Evolutionary conservation across 1,284 basidiomycete genomes (phyloP).

Genomic region (Hymenochaete sp.): DNA sequence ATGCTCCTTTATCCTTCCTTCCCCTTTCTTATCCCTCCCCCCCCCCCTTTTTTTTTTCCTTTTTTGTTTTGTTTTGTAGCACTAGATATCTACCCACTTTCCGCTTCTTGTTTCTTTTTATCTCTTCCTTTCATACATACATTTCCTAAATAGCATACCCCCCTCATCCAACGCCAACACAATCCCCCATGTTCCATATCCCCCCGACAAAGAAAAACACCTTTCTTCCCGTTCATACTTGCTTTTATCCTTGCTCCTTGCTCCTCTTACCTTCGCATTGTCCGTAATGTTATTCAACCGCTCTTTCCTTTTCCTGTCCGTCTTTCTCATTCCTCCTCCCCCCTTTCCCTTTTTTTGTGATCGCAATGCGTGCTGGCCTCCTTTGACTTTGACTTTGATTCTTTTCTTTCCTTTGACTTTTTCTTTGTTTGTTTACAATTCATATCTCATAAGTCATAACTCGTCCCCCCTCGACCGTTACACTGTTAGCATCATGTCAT

Average conservation of each 20-base stretch:
- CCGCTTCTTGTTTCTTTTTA: no score
- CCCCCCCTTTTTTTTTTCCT: not conserved
- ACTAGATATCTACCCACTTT: no score
- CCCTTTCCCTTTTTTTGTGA: no score
- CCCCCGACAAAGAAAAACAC: no score
- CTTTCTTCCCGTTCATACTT: no score
- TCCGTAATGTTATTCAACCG: no score
- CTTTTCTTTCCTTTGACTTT: not conserved
- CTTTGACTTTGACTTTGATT: not conserved
- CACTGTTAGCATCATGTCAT: not conserved
- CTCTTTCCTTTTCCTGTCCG: no score
- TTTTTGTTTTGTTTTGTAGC: not conserved
- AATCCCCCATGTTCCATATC: no score
- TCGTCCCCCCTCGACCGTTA: not conserved
- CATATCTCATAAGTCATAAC: not conserved
- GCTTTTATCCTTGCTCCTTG: no score
- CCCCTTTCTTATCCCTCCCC: not conserved
- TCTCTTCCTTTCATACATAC: not conserved
- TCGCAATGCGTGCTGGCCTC: no score
- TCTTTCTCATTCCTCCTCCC: no score
- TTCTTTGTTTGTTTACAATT: not conserved
- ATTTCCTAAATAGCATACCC: not conserved
- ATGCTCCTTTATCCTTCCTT: not conserved
- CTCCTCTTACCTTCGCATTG: no score
- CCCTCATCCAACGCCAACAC: not conserved